Evolutionary conservation across 2,329 filamentous ascomycete species (phyloP), one percentile per base, ranked within the genome.

Genomic region (Plenodomus lindquistii): DNA sequence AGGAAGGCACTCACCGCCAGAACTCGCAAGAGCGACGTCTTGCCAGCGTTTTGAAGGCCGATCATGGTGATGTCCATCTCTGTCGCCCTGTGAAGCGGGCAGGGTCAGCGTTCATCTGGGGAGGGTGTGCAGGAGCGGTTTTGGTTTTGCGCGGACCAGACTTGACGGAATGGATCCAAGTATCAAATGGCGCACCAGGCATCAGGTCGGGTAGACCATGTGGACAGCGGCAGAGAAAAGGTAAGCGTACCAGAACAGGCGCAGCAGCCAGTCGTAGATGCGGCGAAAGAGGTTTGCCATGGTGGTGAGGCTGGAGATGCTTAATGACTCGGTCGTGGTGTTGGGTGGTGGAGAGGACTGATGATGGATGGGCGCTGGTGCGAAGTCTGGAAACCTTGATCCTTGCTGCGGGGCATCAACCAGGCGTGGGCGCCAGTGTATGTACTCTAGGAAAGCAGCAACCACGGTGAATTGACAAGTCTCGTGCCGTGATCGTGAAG

Each of bases 61-160:
- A 99, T 93, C 88, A 99, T 96, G 63, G 94, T 97, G 72, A 99
- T 93, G 77, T 99, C 94, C 92, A 99, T 97, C 80, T 99, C 94
- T 60, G 92, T 96, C 62, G 93, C 91, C 94, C 93, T 97, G 54
- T 21, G 59, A 43, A 54, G 48, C 44, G 51, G 48, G 42, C 48
- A 29, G 37, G 48, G 50, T 65, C 55, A 67, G 67, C 58, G 50
- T 50, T 42, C 45, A 52, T 52, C 36, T 48, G 27, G 10, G 42
- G 31, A 13, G 40, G 46, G 31, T 41, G 61, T 31, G 45, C 39
- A 46, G 35, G 16, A 13, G 37, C 38, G 22, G 42, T 34, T 57
- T 56, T 63, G 53, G 50, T 60, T 63, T 61, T 61, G 44, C 39
- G 31, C 29, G 36, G 50, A 37, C 48, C 39, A 42, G 50, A 46